Evolutionary conservation across 2,329 filamentous ascomycete genomes (phyloP).

Genomic region (Alternaria longipes): DNA sequence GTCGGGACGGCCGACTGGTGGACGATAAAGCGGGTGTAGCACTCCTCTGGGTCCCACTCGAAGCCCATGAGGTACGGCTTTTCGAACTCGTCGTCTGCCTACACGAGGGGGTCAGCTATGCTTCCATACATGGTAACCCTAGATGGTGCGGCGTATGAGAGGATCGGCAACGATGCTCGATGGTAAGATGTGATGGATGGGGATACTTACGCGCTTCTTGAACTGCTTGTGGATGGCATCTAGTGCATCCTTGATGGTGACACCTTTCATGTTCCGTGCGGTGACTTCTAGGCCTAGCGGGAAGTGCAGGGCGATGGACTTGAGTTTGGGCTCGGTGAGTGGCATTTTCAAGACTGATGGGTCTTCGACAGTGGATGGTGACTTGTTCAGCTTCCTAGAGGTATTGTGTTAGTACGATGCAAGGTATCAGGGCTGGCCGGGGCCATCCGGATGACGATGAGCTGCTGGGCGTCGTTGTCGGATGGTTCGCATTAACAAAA

Average conservation of each 20-base stretch:
- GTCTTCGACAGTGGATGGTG: constrained; percentile 79
- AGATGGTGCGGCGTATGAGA: background rate
- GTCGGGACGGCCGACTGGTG: constrained; percentile 75
- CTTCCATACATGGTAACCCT: background rate
- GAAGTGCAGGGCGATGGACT: constrained; percentile 94
- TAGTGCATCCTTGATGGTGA: constrained; percentile 96
- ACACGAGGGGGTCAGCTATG: constrained; percentile 26
- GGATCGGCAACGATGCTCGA: background rate
- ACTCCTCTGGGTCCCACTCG: constrained; percentile 95
- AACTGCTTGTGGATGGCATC: constrained; percentile 96
- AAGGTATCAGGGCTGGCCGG: constrained; percentile 9
- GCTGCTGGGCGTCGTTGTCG: background rate
- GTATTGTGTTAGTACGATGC: constrained; percentile 26
- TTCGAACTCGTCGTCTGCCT: constrained; percentile 89
- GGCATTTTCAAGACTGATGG: constrained; percentile 82
- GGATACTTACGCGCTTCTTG: constrained; percentile 84
- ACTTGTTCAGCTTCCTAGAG: constrained; percentile 91
- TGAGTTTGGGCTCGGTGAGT: constrained; percentile 83
- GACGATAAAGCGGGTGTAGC: constrained; percentile 86
- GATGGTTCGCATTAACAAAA: background rate
- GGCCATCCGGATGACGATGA: constrained; percentile 19
- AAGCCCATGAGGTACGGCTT: constrained; percentile 89
- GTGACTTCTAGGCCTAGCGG: constrained; percentile 86
- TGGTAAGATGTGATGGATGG: background rate
- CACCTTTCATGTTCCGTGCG: constrained; percentile 89